Conservation (phyloP, 23 red algal genomes). For the Gracilariopsis chorda region DNA sequence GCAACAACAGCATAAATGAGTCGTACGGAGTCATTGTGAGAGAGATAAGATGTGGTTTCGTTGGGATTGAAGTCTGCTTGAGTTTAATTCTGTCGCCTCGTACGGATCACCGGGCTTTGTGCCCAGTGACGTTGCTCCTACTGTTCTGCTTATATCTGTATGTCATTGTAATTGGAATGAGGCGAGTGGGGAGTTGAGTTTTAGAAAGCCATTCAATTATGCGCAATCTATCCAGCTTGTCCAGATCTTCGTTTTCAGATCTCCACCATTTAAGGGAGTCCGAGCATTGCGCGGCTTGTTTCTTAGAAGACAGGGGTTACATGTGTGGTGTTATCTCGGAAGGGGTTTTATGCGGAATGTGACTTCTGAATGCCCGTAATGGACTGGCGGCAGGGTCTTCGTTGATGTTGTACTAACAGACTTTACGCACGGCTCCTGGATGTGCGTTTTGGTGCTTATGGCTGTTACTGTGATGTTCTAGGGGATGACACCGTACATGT, state of each 20-base stretch:
- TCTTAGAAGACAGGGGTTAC: not conserved
- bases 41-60: not conserved
- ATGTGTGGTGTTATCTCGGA: not conserved
- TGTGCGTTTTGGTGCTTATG: not conserved
- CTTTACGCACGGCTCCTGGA: not conserved
- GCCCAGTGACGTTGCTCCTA: not conserved
- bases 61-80: not conserved
- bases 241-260: not conserved
- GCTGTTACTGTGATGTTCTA: too few relatives aligned
- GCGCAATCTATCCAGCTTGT: not conserved
- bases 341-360: too few relatives aligned
- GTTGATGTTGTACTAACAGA: not conserved
- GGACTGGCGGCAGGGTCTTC: not conserved
- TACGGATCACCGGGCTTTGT: not conserved
- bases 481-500: not conserved
- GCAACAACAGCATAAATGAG: not conserved
- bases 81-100: not conserved
- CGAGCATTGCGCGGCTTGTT: not conserved
- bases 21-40: not conserved
- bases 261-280: not conserved
- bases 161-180: constrained; percentile 5
- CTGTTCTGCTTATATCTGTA: not conserved
- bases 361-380: not conserved
- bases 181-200: not conserved
- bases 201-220: not conserved